Base-by-base conservation (phyloP, 176 grass and related monocot genomes). In the Eleusine coracana region DNA sequence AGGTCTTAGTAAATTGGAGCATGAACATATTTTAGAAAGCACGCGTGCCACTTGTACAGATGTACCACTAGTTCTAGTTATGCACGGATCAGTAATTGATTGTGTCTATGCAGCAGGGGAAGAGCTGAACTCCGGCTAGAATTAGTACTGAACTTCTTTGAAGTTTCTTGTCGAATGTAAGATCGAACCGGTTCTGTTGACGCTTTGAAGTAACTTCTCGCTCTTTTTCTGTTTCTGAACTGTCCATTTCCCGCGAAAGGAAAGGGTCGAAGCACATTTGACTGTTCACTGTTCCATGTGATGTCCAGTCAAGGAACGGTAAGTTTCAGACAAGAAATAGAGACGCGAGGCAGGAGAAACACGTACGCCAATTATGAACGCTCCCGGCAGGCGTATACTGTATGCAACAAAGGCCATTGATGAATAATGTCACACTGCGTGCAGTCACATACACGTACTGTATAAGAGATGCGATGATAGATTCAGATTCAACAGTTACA, bases 1-100 rank as follows among this genome's bases (percentile, higher is more conserved):
- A 81, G 59, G 34, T 58, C 78, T 42, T 80, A 79, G 61, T 80
- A 68, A 68, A 49, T 21, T 66, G 76, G 64, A 66, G 18, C 36
- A 27, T 49, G 5, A 44, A 6, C 4, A 65, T 79, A 50, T 46
- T 79, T 79, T 66, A 77, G 14, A n/a, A 10, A n/a, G 42, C 58
- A 18, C 12, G 74, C 7, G 5, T 13, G 74, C 38, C 37, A 46
- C 42, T 66, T 79, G 1, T 13, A 21, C 3, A 73, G 27, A 17
- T 11, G n/a, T 56, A 37, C 17, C 16, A 29, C 71, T 28, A 34
- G 11, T 46, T 75, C 56, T 20, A 67, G 44, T 67, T 51, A 37
- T 51, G 61, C 28, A 51, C 5, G 44, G 6, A 34, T n/a, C 1
- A n/a, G 31, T 2, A 0, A 10, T 59, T 23, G n/a, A 6, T 0